Percentiles rank a stretch among this genome's conserved stretches.
phyloP scores from a whole-genome alignment of 2,329 filamentous ascomycete genomes.

The Paraphoma chrysanthemicola region DNA sequence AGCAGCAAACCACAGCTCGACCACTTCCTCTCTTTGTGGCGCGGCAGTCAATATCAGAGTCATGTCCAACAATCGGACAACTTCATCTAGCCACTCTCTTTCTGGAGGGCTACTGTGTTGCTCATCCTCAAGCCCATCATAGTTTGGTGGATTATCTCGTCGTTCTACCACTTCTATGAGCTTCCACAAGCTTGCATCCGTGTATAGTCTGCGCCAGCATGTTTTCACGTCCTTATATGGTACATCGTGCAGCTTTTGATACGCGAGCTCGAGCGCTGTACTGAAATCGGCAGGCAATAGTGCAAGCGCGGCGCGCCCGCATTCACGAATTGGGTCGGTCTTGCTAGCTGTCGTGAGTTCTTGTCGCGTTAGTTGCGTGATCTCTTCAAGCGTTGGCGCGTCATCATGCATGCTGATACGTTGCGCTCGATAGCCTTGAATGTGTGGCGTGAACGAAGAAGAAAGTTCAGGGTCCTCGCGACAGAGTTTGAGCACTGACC shows the following conservation, averaged over 20 bases:
- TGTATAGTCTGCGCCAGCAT: conserved; percentile 75
- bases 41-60: conserved; percentile 73
- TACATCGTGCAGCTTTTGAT: conserved; percentile 73
- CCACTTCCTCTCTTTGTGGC: conserved; percentile 36
- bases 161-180: conserved; percentile 50
- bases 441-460: too few relatives aligned
- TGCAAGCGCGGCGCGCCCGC: conserved; percentile 49
- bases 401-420: conserved; percentile 9
- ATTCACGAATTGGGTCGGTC: conserved; percentile 45
- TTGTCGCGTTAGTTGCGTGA: conserved; percentile 30
- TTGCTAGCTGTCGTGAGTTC: conserved; percentile 27
- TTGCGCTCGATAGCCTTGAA: too few relatives aligned
- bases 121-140: too few relatives aligned
- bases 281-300: conserved; percentile 50
- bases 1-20: conserved; percentile 59
- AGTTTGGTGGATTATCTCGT: not conserved
- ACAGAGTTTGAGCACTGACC: not conserved
- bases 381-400: conserved; percentile 31
- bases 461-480: too few relatives aligned
- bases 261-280: conserved; percentile 66
- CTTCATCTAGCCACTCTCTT: conserved; percentile 60
- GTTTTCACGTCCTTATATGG: conserved; percentile 70
- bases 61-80: conserved; percentile 74
- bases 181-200: conserved; percentile 72
- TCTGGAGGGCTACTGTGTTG: not conserved